Conservation (phyloP, 2,329 filamentous ascomycete genomes). For the Diplodia mutila region DNA sequence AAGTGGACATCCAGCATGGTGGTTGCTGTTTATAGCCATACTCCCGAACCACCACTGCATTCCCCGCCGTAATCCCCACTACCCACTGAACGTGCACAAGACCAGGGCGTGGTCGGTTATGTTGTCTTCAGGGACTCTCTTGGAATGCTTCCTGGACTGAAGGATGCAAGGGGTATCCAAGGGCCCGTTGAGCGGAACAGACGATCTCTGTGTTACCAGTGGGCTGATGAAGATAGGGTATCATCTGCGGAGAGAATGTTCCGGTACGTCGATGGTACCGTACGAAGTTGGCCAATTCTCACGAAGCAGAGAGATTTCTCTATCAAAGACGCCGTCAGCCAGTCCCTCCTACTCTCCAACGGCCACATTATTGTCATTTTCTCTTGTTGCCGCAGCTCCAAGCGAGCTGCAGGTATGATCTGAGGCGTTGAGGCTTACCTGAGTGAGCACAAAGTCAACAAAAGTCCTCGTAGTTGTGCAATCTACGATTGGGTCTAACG, state of each 20-base stretch:
- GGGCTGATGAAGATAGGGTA: too few relatives aligned
- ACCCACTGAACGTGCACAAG: background rate
- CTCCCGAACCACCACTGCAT: background rate
- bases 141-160: background rate
- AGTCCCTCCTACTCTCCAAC: constrained; percentile 50
- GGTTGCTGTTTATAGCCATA: background rate
- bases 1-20: background rate
- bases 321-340: constrained; percentile 47
- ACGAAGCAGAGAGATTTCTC: constrained; percentile 42
- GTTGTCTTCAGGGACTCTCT: background rate
- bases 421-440: constrained; percentile 31
- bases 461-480: too few relatives aligned
- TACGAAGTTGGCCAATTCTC: constrained; percentile 35
- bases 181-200: constrained; percentile 31
- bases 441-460: too few relatives aligned
- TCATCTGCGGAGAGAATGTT: constrained; percentile 30
- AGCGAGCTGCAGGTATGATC: too few relatives aligned
- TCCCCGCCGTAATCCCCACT: background rate
- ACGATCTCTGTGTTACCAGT: background rate
- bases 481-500: too few relatives aligned
- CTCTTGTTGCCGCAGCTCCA: constrained; percentile 57
- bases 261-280: constrained; percentile 33
- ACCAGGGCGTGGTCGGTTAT: background rate
- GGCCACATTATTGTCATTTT: constrained; percentile 55
- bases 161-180: constrained; percentile 27